A percentile compares a stretch with the other conserved stretches of the same genome.
These are phyloP conservation scores for Fonsecaea multimorphosa DNA, from an alignment of 2,329 filamentous ascomycete species.

Conservation along the genomic window DNA sequence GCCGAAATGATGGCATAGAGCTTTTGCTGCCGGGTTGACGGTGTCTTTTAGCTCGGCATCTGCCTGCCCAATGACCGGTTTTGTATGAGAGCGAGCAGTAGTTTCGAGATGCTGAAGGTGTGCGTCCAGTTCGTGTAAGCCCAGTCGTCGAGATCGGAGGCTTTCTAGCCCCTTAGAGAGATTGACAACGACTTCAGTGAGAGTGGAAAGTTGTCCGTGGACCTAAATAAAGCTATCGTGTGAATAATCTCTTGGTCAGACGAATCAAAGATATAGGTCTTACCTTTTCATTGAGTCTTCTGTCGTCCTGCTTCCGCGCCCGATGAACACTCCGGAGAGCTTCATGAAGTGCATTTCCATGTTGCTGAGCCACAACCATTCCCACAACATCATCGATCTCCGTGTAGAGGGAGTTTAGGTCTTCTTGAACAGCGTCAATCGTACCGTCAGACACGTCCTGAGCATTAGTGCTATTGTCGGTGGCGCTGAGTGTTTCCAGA, in stretches of 20 bases:
- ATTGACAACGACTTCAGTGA: constrained; percentile 19
- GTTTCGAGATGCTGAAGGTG: constrained; percentile 4
- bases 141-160: constrained; percentile 26
- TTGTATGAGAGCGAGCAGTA: not conserved
- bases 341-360: constrained; percentile 19
- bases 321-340: constrained; percentile 14
- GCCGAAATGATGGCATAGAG: constrained; percentile 24
- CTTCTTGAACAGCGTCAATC: constrained; percentile 20
- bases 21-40: constrained; percentile 10
- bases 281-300: constrained; percentile 15
- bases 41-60: not conserved
- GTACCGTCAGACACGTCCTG: constrained; percentile 2
- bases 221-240: constrained; percentile 3
- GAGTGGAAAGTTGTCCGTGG: constrained; percentile 19
- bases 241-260: not conserved
- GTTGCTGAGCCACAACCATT: constrained; percentile 35
- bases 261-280: not conserved
- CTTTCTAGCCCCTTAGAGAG: constrained; percentile 19
- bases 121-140: constrained; percentile 3
- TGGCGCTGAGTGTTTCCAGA: constrained; percentile 24
- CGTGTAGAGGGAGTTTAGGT: constrained; percentile 33
- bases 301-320: constrained; percentile 5
- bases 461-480: not conserved
- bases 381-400: constrained; percentile 37
- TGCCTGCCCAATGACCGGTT: not conserved